Base-by-base conservation (phyloP, 1,284 basidiomycete genomes). In the Ganoderma lingzhi region DNA sequence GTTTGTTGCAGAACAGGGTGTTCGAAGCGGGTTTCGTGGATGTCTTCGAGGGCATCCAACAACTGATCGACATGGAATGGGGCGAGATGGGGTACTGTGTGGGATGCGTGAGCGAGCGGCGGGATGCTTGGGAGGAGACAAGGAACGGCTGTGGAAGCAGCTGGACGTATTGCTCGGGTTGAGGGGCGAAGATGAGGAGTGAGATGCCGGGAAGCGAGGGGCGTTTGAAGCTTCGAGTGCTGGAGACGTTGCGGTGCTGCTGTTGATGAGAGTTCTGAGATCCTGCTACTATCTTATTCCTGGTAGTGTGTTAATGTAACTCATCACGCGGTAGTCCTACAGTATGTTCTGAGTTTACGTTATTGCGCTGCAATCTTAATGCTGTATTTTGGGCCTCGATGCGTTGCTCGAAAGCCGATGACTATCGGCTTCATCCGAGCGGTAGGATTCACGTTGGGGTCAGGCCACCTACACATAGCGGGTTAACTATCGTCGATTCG, bases 41-140 rank as follows among this genome's bases (percentile, higher is more conserved):
- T 70, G 79, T 81, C 3, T 72, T 84, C 17, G 72, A 68, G 30
- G 82, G 81, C 2, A 63, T 83, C n/a, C 63, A 77, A 41, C 65
- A 66, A 3, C 73, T 84, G 23, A 62, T 72, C 4, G 71, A 74
- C 3, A 71, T 80, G 14, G 72, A 78, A 9, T 83, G 81, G 82
- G 67, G 30, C 45, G 70, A 70, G 14, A 66, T 73, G 17, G 78
- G 78, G 2, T 83, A 77, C 63, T 84, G 83, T 67, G 58, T 69
- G 0, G 71, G 67, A 2, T 84, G 82, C 64, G 76, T 74, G 3
- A 58, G 63, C 6, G 70, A 70, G 37, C 73, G 76, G 67, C 65
- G 70, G 41, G 73, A 75, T 4, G 55, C 64, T 15, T 82, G 79
- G 78, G 39, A 4, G 53, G 72, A 66, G 42, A 64, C 74, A 64